Conservation (phyloP, 352 stramenopile species). For the Pythium plurisporium region DNA sequence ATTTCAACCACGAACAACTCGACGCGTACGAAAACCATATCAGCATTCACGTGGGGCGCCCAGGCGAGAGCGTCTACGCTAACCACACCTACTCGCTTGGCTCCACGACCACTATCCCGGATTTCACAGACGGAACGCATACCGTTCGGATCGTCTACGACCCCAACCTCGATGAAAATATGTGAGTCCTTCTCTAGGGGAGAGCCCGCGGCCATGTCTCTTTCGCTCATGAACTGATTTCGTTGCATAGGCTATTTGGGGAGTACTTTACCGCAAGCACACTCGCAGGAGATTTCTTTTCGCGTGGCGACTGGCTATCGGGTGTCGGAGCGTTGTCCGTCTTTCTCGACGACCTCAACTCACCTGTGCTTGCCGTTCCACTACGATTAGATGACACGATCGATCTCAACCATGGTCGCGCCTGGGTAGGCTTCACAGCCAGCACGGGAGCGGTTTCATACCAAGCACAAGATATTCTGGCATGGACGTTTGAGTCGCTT, state of each 20-base stretch:
- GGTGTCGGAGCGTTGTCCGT: slow-evolving; percentile 80
- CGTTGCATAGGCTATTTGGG: slow-evolving; percentile 40
- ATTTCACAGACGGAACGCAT: slow-evolving; percentile 76
- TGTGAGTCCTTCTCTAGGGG: slow-evolving; percentile 27
- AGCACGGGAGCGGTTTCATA: slow-evolving; percentile 78
- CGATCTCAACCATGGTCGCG: slow-evolving; percentile 74
- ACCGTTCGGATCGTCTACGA: slow-evolving; percentile 71
- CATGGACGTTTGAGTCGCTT: slow-evolving; percentile 73
- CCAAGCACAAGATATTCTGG: slow-evolving; percentile 88
- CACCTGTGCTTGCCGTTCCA: slow-evolving; percentile 72
- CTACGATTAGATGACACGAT: slow-evolving; percentile 82
- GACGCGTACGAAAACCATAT: slow-evolving; percentile 93
- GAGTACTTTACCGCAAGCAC: slow-evolving; percentile 52
- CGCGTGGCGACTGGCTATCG: slow-evolving; percentile 41
- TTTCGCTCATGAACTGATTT: background rate
- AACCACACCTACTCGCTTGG: slow-evolving; percentile 80
- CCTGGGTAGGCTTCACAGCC: slow-evolving; percentile 91
- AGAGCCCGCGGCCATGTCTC: background rate
- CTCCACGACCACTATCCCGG: slow-evolving; percentile 58
- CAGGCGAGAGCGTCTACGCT: slow-evolving; percentile 31
- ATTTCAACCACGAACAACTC: slow-evolving; percentile 84
- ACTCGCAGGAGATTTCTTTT: slow-evolving; percentile 64
- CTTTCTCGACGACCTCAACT: slow-evolving; percentile 86
- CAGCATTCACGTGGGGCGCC: slow-evolving; percentile 69
- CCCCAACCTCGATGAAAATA: slow-evolving; percentile 57